Conservation (phyloP, 768 basidiomycete species). For the Inosperma sp. region DNA sequence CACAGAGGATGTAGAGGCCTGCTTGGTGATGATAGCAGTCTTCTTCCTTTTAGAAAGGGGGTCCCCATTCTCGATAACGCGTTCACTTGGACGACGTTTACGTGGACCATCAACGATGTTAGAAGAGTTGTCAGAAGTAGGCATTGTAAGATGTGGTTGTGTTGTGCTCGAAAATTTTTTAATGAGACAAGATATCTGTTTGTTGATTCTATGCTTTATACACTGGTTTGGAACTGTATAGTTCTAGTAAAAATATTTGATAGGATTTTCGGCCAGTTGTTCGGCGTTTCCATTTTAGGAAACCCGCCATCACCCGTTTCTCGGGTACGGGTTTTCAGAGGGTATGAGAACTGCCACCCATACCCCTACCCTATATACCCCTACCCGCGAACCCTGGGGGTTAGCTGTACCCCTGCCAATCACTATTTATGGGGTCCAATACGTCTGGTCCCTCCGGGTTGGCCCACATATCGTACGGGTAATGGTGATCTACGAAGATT, state of each 20-base stretch:
- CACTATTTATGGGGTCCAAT: no score
- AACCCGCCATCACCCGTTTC: neutral
- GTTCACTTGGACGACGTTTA: neutral
- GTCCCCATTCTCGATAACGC: neutral
- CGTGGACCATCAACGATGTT: neutral
- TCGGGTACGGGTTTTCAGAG: constrained; percentile 8
- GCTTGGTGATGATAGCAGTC: neutral
- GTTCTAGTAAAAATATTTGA: no score
- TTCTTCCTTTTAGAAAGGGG: neutral
- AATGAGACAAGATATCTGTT: no score
- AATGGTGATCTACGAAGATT: no score
- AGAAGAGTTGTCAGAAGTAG: neutral
- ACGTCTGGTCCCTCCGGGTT: no score
- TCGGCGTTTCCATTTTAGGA: constrained; percentile 1
- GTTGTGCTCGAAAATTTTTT: no score
- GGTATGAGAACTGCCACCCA: constrained; percentile 2
- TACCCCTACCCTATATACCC: constrained; percentile 10
- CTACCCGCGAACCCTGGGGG: neutral
- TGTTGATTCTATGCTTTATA: no score
- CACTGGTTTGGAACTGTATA: no score
- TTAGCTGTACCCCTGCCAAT: neutral
- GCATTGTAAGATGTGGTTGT: no score
- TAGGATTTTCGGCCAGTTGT: no score
- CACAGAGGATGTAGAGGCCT: neutral
- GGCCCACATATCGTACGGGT: no score